Evolutionary conservation across 768 basidiomycete species (phyloP).

Genomic region (Pilatotrama ljubarskyi): DNA sequence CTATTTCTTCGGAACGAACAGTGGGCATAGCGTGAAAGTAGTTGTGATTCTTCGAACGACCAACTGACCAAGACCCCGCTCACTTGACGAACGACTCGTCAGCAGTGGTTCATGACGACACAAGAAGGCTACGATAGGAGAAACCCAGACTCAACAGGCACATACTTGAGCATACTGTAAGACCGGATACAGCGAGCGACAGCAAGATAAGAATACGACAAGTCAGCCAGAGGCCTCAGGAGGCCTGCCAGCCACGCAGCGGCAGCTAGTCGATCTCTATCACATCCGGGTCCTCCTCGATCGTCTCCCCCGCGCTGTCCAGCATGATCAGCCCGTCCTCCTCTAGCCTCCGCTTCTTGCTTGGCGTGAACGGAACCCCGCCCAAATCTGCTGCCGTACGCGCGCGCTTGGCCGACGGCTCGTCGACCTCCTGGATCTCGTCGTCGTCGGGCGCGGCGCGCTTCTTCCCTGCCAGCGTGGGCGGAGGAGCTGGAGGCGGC

Average conservation of each 20-base stretch:
- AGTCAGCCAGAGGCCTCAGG: background rate
- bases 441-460: constrained; percentile 57
- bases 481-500: constrained; percentile 44
- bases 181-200: constrained; percentile 1
- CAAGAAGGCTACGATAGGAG: background rate
- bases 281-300: constrained; percentile 51
- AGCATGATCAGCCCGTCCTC: constrained; percentile 74
- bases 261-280: constrained; percentile 54
- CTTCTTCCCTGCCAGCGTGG: constrained; percentile 42
- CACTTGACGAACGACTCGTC: too few relatives aligned
- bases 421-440: constrained; percentile 40
- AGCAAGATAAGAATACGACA: constrained; percentile 21
- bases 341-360: constrained; percentile 64
- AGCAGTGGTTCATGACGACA: background rate
- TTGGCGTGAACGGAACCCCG: constrained; percentile 47
- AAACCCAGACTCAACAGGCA: background rate
- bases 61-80: too few relatives aligned
- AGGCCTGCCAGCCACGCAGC: too few relatives aligned
- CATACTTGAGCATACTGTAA: background rate
- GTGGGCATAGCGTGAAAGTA: too few relatives aligned
- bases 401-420: constrained; percentile 57
- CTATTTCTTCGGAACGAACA: background rate
- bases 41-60: too few relatives aligned
- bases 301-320: constrained; percentile 53
- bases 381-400: constrained; percentile 32